A percentile compares a stretch with the other conserved stretches of the same genome.
phyloP scores from a whole-genome alignment of 1,139 yeast species.

The Blastobotrys elegans region DNA sequence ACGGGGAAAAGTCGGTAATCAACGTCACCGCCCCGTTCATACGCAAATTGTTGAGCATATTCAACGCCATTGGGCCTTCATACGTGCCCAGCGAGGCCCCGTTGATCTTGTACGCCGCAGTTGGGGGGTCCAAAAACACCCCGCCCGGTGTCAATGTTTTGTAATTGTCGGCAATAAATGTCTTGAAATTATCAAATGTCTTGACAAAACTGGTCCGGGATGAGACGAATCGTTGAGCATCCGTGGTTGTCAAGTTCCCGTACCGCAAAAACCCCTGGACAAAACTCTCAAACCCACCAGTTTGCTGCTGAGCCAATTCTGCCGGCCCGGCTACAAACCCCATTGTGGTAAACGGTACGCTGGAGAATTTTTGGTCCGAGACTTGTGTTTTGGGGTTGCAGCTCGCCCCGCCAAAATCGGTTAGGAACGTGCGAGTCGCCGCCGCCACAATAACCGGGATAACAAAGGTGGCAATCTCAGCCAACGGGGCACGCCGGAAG shows the following conservation, averaged over 20 bases:
- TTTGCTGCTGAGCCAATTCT: constrained; percentile 20
- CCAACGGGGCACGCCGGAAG: constrained; percentile 28
- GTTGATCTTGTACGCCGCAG: constrained; percentile 30
- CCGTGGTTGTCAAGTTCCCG: constrained; percentile 13
- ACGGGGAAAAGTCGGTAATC: constrained; percentile 33
- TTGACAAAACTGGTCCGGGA: constrained; percentile 18
- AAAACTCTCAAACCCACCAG: constrained; percentile 21
- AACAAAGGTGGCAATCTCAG: constrained; percentile 28
- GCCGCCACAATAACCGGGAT: constrained; percentile 33
- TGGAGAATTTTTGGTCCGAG: constrained; percentile 22
- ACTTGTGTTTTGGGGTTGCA: constrained; percentile 22
- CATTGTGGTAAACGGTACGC: constrained; percentile 13
- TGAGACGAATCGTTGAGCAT: constrained; percentile 14
- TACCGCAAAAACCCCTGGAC: constrained; percentile 18
- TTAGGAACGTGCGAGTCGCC: constrained; percentile 28
- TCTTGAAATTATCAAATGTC: constrained; percentile 20
- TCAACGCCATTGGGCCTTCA: constrained; percentile 28
- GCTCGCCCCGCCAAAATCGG: constrained; percentile 24
- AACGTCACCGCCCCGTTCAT: constrained; percentile 29
- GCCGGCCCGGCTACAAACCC: constrained; percentile 11
- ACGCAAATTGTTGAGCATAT: constrained; percentile 29
- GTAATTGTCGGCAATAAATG: constrained; percentile 22
- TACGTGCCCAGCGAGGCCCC: constrained; percentile 24
- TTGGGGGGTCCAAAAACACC: constrained; percentile 26
- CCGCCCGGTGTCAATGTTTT: constrained; percentile 33